phyloP scores from a whole-genome alignment of 169 alveolate species.

The Plasmodium knowlesi region DNA sequence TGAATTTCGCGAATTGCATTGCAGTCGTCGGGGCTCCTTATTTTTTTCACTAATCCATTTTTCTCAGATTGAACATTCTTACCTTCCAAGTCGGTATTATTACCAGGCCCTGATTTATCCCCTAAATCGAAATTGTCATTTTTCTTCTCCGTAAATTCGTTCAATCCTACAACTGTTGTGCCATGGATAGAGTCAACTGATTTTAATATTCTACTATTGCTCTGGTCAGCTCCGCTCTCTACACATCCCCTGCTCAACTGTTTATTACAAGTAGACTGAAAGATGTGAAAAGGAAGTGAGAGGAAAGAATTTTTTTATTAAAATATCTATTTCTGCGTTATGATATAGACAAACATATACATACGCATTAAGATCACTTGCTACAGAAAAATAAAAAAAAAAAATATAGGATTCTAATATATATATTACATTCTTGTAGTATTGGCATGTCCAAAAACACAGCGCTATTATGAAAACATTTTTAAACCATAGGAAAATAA shows the following conservation, averaged over 20 bases:
- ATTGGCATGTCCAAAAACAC: not conserved
- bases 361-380: not conserved
- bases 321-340: not conserved
- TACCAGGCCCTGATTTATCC: not conserved
- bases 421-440: not conserved
- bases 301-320: not conserved
- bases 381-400: not conserved
- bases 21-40: not conserved
- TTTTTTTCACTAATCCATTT: not conserved
- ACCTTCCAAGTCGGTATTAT: not conserved
- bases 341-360: not conserved
- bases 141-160: not conserved
- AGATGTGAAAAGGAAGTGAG: not conserved
- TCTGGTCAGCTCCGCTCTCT: not conserved
- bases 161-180: not conserved
- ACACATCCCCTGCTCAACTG: not conserved
- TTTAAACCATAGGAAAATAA: not conserved
- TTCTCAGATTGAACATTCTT: not conserved
- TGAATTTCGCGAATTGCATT: not conserved
- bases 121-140: not conserved
- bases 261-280: not conserved
- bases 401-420: not conserved
- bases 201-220: not conserved
- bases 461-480: not conserved
- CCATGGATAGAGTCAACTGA: not conserved